phyloP scores from a whole-genome alignment of 139 green algal species.

The Chlamydomonas asymmetrica region DNA sequence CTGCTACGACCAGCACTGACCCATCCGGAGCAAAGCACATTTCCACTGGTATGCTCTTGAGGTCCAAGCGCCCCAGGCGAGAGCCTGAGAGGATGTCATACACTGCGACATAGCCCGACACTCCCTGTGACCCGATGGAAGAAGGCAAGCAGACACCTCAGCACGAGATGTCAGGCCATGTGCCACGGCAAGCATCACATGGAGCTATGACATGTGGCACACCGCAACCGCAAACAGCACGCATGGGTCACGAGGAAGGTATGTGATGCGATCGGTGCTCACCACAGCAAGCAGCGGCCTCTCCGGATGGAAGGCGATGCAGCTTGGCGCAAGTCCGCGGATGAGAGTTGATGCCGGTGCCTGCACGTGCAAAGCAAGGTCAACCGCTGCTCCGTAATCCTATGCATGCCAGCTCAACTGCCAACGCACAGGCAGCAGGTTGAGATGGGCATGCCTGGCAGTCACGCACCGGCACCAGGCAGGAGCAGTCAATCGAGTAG shows the following conservation, averaged over 20 bases:
- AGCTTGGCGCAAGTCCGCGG: conserved; percentile 28
- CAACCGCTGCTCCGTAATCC: too few species aligned
- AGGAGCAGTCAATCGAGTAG: too few species aligned
- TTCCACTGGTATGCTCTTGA: conserved; percentile 32
- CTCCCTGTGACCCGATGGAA: conserved; percentile 33
- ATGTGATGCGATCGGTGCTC: too few species aligned
- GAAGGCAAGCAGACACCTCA: too few species aligned
- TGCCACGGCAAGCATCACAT: neutral
- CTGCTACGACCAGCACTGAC: conserved; percentile 43
- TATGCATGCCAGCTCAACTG: too few species aligned
- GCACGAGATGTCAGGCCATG: neutral
- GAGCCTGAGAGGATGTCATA: conserved; percentile 41
- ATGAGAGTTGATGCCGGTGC: conserved; percentile 15
- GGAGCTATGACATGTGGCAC: neutral
- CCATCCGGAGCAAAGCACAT: conserved; percentile 47
- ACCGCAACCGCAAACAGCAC: neutral
- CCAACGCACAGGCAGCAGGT: too few species aligned
- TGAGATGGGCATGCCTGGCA: too few species aligned
- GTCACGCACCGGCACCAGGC: too few species aligned
- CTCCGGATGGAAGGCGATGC: conserved; percentile 39
- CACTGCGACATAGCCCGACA: conserved; percentile 37
- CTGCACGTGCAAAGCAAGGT: conserved; percentile 16
- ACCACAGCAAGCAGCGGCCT: conserved; percentile 47
- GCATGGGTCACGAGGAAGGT: neutral
- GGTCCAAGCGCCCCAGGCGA: conserved; percentile 47